Conservation (phyloP, 2,329 filamentous ascomycete genomes). For the Ophiocordyceps camponoti-saundersi region DNA sequence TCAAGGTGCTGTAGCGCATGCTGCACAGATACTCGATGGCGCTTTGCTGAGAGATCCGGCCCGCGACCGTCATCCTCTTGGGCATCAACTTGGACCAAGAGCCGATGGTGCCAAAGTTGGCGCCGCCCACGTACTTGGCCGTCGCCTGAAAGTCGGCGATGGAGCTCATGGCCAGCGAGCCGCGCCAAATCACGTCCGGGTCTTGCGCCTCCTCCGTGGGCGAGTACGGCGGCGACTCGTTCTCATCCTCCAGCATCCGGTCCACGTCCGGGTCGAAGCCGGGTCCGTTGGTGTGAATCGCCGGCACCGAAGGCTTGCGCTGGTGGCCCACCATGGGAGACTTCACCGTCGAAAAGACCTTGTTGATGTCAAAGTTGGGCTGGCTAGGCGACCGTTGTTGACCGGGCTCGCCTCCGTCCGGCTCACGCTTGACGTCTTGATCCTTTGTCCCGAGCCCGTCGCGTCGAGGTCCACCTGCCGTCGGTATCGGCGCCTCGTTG, state of each 20-base stretch:
- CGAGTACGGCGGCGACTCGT: slow-evolving; percentile 67
- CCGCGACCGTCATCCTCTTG: slow-evolving; percentile 50
- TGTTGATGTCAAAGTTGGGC: slow-evolving; percentile 64
- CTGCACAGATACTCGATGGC: slow-evolving; percentile 86
- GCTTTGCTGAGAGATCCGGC: slow-evolving; percentile 64
- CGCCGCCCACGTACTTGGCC: slow-evolving; percentile 74
- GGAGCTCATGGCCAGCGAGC: slow-evolving; percentile 57
- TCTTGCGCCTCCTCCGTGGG: slow-evolving; percentile 55
- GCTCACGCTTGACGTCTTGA: slow-evolving; percentile 17
- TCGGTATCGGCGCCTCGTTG: slow-evolving; percentile 17
- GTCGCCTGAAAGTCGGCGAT: slow-evolving; percentile 59
- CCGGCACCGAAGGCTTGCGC: slow-evolving; percentile 30
- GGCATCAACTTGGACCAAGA: slow-evolving; percentile 64
- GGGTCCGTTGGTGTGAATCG: slow-evolving; percentile 31
- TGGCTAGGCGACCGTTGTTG: slow-evolving; percentile 33
- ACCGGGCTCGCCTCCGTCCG: slow-evolving; percentile 10
- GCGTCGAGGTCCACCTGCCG: slow-evolving; percentile 6
- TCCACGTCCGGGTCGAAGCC: slow-evolving; percentile 81
- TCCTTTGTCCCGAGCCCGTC: not conserved
- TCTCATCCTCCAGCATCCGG: slow-evolving; percentile 66
- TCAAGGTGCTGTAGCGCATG: slow-evolving; percentile 63
- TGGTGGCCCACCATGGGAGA: slow-evolving; percentile 43
- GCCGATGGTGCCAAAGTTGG: slow-evolving; percentile 49
- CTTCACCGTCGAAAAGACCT: slow-evolving; percentile 68
- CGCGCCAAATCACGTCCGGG: slow-evolving; percentile 62